Conservation (phyloP, 768 basidiomycete species). For the Scleroderma citrinum region DNA sequence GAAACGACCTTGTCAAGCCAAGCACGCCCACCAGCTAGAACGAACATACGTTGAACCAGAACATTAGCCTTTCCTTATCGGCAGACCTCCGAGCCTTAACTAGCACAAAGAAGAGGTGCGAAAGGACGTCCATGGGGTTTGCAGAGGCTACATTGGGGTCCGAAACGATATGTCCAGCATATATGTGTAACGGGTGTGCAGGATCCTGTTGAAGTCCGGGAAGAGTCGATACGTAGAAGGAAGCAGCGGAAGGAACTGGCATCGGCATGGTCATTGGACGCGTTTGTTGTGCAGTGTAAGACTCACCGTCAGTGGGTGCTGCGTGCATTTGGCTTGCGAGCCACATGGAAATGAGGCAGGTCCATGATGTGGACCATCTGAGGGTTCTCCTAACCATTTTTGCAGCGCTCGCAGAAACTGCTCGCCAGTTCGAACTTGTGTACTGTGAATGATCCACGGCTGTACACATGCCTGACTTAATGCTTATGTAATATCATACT, state of each 20-base stretch:
- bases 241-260: conserved; percentile 71
- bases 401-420: too few species aligned
- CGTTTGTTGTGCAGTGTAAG: not conserved
- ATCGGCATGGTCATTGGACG: not conserved
- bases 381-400: conserved; percentile 5
- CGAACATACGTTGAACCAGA: conserved; percentile 89
- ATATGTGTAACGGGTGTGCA: conserved; percentile 69
- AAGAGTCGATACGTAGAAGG: conserved; percentile 73
- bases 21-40: not conserved
- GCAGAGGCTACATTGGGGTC: conserved; percentile 56
- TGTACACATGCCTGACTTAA: too few species aligned
- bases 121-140: conserved; percentile 52
- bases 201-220: conserved; percentile 73
- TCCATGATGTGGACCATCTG: conserved; percentile 8
- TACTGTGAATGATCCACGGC: too few species aligned
- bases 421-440: too few species aligned
- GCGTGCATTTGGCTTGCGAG: conserved; percentile 16
- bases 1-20: conserved; percentile 1
- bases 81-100: conserved; percentile 80
- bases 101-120: conserved; percentile 87
- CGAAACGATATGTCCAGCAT: conserved; percentile 79
- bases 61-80: conserved; percentile 86
- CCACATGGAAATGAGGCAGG: conserved; percentile 12
- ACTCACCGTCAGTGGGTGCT: conserved; percentile 39
- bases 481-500: too few species aligned